Conservation (phyloP, 129 eudicot genomes). For the Rutidosis leptorrhynchoides region DNA sequence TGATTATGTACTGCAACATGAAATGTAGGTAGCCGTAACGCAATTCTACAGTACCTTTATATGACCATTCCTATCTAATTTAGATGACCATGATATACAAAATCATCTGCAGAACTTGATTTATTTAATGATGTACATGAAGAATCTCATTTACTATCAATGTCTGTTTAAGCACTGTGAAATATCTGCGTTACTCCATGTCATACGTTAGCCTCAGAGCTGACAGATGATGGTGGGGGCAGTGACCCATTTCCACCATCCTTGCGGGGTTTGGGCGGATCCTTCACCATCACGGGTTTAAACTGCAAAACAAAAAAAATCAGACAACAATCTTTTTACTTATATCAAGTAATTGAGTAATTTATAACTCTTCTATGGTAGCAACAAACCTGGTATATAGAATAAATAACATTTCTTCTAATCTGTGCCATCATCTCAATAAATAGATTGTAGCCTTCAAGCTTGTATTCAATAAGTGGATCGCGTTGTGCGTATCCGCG, state of each 20-base stretch:
- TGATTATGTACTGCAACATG: not conserved
- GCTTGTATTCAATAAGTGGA: conserved; percentile 97
- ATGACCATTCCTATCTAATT: not conserved
- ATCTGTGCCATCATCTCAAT: conserved; percentile 99
- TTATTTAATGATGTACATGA: not conserved
- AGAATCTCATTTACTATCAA: conserved; percentile 8
- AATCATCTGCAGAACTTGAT: not conserved
- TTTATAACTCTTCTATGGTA: not conserved
- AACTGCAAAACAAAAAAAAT: conserved; percentile 46
- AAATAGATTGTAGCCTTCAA: conserved; percentile 98
- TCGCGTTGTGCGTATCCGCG: conserved; percentile 99
- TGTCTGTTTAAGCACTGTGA: not conserved
- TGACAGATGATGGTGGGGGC: conserved; percentile 49
- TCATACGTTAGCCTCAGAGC: conserved; percentile 45
- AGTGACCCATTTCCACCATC: conserved; percentile 53
- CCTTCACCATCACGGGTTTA: conserved; percentile 79
- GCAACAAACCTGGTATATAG: conserved; percentile 72
- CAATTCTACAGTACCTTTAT: not conserved
- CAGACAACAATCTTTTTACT: not conserved
- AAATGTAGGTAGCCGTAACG: not conserved
- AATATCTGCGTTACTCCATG: conserved; percentile 9
- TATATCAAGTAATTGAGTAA: not conserved
- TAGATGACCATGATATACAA: not conserved
- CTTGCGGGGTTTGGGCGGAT: conserved; percentile 42
- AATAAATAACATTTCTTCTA: conserved; percentile 91